Percentiles rank a stretch among this genome's conserved stretches.
Conservation (phyloP, 2,329 filamentous ascomycete species). For the Pestalotiopsis sp. region DNA sequence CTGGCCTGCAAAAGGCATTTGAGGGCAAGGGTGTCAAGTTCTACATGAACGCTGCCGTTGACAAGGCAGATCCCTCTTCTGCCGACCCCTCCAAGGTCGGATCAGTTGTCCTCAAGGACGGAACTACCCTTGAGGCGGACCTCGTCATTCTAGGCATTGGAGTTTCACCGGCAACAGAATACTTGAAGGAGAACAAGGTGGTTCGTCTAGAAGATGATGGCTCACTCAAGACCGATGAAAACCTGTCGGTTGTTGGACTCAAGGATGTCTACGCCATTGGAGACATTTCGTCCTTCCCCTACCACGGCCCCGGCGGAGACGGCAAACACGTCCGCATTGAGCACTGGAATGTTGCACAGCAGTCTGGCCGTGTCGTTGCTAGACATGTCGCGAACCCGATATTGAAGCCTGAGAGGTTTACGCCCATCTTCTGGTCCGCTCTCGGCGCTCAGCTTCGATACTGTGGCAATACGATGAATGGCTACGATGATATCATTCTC, state of each 20-base stretch:
- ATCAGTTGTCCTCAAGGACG: conserved; percentile 81
- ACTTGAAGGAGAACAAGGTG: conserved; percentile 71
- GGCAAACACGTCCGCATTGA: conserved; percentile 81
- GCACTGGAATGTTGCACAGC: conserved; percentile 98
- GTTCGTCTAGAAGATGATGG: conserved; percentile 79
- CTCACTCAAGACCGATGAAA: conserved; percentile 80
- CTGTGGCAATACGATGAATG: conserved; percentile 82
- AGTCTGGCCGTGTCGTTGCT: conserved; percentile 81
- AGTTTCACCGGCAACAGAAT: conserved; percentile 83
- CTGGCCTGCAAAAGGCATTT: conserved; percentile 75
- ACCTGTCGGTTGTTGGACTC: conserved; percentile 75
- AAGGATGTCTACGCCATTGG: conserved; percentile 90
- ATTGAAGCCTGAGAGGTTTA: conserved; percentile 70
- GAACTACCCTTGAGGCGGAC: conserved; percentile 81
- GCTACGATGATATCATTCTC: conserved; percentile 85
- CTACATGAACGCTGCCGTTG: conserved; percentile 77
- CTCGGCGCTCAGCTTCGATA: conserved; percentile 88
- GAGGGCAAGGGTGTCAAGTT: conserved; percentile 92
- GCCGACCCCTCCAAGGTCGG: conserved; percentile 75
- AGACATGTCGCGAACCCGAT: conserved; percentile 72
- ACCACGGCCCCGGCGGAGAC: conserved; percentile 83
- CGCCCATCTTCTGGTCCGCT: conserved; percentile 96
- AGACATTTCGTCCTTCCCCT: conserved; percentile 94
- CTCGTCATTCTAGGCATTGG: conserved; percentile 91
- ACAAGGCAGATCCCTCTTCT: conserved; percentile 75